Base-by-base conservation (phyloP, 164 flowering plant species). In the Akebia trifoliata region DNA sequence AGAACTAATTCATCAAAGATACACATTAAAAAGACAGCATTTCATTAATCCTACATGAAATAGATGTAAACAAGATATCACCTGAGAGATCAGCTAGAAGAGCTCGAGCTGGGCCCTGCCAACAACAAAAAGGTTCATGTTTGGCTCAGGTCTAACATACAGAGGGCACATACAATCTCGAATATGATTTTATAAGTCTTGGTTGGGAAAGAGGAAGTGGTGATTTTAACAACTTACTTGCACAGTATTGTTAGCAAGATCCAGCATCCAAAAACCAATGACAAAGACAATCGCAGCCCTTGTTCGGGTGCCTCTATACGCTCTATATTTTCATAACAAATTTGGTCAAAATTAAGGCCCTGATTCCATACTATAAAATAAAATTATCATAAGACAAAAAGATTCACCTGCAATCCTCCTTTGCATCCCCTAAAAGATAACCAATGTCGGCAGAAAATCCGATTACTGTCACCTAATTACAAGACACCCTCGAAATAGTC, bases 401-500 rank as follows among this genome's bases (percentile, higher is more conserved):
- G 50, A 45, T 26, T 65, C 62, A 90, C 99, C 96, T 86, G 96
- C 99, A 94, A 65, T 79, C 69, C 74, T 90, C 95, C 57, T 85
- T 76, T 53, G 99, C 75, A 62, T 94, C 97, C 24, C 99, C 99
- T 59, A 94, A 60, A 24, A 83, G n/a, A 67, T 90, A 88, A 50
- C 99, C 99, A 68, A 90, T 82, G 91, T 94, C 97, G 70, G 99
- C 99, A 81, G 99, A 79, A 86, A 84, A 94, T 56, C 99, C 99
- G 52, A 94, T 94, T 55, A 83, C 78, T 69, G 82, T 77, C 85
- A 94, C 99, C 99, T 94, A 79, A 79, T 61, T 62, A 59, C 57
- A 74, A 62, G 57, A 62, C 61, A 52, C 54, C n/a, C 48, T 69
- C 75, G 14, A 49, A 24, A 56, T 50, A 73, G 82, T 69, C 35